These are phyloP conservation scores for Aspergillus eucalypticola DNA, from an alignment of 2,329 filamentous ascomycete genomes.

Conservation along the genomic window DNA sequence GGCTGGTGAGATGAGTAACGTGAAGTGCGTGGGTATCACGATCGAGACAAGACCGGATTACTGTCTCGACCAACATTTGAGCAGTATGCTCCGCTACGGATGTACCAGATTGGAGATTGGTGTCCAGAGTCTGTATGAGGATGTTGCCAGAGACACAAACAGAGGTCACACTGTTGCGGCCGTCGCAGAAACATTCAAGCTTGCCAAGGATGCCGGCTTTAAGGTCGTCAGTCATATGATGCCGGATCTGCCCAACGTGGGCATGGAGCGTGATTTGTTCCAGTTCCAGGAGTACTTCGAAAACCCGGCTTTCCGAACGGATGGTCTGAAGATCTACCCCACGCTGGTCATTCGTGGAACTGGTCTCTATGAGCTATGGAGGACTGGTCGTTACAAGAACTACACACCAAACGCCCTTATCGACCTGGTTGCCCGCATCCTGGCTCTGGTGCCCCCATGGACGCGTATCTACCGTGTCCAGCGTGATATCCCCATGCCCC, in stretches of 20 bases:
- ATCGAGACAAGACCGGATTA: conserved; percentile 98
- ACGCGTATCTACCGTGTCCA: conserved; percentile 98
- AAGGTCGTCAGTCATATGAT: conserved; percentile 99
- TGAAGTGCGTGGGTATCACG: conserved; percentile 97
- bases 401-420: conserved; percentile 97
- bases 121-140: conserved; percentile 95
- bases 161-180: conserved; percentile 93
- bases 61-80: conserved; percentile 91
- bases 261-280: conserved; percentile 95
- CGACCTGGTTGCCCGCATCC: conserved; percentile 92
- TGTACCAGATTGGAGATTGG: conserved; percentile 93
- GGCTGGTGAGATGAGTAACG: conserved; percentile 92
- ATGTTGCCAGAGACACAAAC: conserved; percentile 97
- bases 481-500: conserved; percentile 98
- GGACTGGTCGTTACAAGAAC: conserved; percentile 95
- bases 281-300: conserved; percentile 98
- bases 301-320: conserved; percentile 91
- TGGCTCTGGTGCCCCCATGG: conserved; percentile 94
- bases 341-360: conserved; percentile 96
- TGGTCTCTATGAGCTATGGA: conserved; percentile 94
- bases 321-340: conserved; percentile 96
- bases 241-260: conserved; percentile 96
- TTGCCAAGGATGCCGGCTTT: conserved; percentile 97
- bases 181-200: conserved; percentile 92
- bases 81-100: conserved; percentile 95